A percentile compares a stretch with the other conserved stretches of the same genome.
These are phyloP conservation scores for Cutaneotrichosporon dermatis DNA, from an alignment of 1,284 basidiomycete species.

Conservation along the genomic window DNA sequence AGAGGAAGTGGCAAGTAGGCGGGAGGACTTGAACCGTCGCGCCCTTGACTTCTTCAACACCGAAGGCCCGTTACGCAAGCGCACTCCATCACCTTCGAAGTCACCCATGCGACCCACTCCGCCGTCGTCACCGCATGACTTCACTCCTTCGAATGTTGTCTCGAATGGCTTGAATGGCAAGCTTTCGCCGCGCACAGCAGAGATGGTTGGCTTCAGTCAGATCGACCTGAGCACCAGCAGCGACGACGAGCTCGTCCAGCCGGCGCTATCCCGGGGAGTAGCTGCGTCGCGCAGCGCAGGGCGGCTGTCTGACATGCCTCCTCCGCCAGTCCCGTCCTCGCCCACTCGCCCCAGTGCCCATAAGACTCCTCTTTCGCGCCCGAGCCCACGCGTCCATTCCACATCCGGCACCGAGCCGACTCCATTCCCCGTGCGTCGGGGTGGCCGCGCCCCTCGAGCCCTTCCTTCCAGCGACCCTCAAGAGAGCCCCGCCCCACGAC, in stretches of 20 bases:
- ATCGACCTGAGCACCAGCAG: constrained; percentile 29
- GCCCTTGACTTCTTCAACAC: constrained; percentile 41
- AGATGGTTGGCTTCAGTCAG: constrained; percentile 42
- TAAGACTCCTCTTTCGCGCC: constrained; percentile 1
- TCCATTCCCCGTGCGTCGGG: constrained; percentile 7
- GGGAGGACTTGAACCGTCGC: constrained; percentile 15
- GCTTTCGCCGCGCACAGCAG: constrained; percentile 34
- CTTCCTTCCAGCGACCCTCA: neutral
- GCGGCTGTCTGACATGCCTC: constrained; percentile 9
- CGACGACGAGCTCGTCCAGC: constrained; percentile 6
- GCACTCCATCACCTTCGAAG: constrained; percentile 2
- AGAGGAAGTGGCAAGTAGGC: constrained; percentile 3
- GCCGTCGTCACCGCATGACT: constrained; percentile 1
- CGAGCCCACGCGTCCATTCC: neutral
- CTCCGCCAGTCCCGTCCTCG: constrained; percentile 9
- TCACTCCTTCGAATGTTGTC: no score
- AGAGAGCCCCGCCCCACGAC: constrained; percentile 9
- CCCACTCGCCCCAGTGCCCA: neutral
- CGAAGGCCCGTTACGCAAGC: constrained; percentile 19
- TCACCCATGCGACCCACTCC: neutral
- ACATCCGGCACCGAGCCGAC: constrained; percentile 2
- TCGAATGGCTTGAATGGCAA: neutral
- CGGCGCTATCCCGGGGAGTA: neutral
- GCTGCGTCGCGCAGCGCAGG: neutral
- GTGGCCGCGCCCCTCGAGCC: neutral